Evolutionary conservation across 2,329 filamentous ascomycete species (phyloP), one percentile per base, ranked within the genome.

Genomic region (Paecilomyces sp.): DNA sequence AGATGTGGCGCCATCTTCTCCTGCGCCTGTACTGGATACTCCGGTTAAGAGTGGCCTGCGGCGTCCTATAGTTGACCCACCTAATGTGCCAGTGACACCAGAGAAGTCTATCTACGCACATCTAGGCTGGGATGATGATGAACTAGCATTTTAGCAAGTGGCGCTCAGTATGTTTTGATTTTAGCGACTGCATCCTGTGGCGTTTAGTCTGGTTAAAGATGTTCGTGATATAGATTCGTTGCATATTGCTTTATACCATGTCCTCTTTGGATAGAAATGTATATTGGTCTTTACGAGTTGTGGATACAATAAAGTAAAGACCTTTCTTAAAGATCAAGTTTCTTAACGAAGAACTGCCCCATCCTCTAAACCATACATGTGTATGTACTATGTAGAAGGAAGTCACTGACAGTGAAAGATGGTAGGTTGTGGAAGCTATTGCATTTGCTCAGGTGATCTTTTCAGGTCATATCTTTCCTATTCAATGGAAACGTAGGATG

Each of bases 111-210:
- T 79, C 52, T 79, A 79, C 59, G 74, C 74, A 60, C 68, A 73
- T 54, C 61, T 80, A 56, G 77, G 77, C 57, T 80, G 77, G 77
- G 67, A 73, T 61, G 67, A 76, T 59, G 73, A 77, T 58, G 70
- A 73, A 52, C 62, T 69, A 63, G 66, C 65, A 18, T 31, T 68
- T 24, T 69, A 60, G 62, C 9, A 34, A 30, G 30, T 2, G n/a
- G 41, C 41, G 7, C 41, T 6, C 2, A 6, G n/a, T 5, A n/a
- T 9, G n/a, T 47, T 47, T 47, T 2, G 2, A 8, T 47, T 41
- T 18, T 22, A 47, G 41, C 15, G 15, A 47, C 18, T 47, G n/a
- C 18, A 30, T 30, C 12, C 12, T 36, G 31, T 36, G 22, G 51
- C 34, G 59, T 52, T 9, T 15, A 18, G 15, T 18, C n/a, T n/a